A percentile compares a stretch with the other conserved stretches of the same genome.
These are phyloP conservation scores for Pyricularia sp. DNA, from an alignment of 2,329 filamentous ascomycete species.

Conservation along the genomic window DNA sequence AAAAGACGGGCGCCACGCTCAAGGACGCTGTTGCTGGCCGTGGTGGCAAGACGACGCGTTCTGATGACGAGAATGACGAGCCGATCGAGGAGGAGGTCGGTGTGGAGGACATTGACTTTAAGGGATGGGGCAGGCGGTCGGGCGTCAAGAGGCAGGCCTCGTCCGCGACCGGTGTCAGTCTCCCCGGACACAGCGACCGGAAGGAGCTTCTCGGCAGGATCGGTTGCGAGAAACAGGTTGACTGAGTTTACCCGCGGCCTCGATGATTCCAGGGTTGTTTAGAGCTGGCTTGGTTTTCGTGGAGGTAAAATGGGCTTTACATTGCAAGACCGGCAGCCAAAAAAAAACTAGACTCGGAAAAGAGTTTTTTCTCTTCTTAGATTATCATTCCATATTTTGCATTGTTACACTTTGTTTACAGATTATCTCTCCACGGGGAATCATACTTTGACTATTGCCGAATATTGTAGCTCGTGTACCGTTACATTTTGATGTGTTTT, in stretches of 20 bases:
- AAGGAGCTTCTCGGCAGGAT: conserved; percentile 77
- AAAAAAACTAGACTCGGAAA: neutral
- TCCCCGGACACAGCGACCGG: conserved; percentile 62
- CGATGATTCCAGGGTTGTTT: neutral
- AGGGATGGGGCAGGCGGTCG: conserved; percentile 49
- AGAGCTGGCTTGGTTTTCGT: neutral
- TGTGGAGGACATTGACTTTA: conserved; percentile 60
- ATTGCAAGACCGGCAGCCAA: neutral
- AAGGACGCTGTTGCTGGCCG: neutral
- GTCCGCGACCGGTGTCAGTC: conserved; percentile 50
- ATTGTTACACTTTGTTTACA: neutral
- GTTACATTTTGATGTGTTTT: neutral
- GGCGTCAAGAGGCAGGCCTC: conserved; percentile 43
- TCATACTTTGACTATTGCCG: neutral
- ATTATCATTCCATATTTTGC: neutral
- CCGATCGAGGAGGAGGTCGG: conserved; percentile 67
- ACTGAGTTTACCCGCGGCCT: conserved; percentile 20
- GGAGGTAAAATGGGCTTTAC: neutral
- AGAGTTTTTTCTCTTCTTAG: neutral
- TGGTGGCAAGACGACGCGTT: neutral
- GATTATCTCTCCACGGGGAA: neutral
- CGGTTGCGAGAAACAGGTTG: conserved; percentile 69
- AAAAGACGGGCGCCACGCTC: neutral
- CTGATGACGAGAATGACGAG: conserved; percentile 41
- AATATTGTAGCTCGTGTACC: neutral